These are phyloP conservation scores for Fusarium camptoceras DNA, from an alignment of 2,329 filamentous ascomycete species.

Conservation along the genomic window DNA sequence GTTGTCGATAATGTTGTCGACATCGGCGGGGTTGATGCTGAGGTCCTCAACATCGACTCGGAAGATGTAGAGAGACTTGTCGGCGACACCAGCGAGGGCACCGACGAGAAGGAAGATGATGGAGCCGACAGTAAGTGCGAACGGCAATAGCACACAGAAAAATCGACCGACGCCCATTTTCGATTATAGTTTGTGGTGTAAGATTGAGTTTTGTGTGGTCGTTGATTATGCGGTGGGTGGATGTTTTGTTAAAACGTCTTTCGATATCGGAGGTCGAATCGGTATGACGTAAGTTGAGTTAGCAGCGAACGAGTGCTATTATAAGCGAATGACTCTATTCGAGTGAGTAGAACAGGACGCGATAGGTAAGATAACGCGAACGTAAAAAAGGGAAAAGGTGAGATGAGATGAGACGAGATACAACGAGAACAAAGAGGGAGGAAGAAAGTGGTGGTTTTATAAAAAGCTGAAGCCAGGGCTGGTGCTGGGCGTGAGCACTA, in stretches of 20 bases:
- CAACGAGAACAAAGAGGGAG: constrained; percentile 10
- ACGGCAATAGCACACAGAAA: constrained; percentile 88
- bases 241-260: constrained; percentile 6
- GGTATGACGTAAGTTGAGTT: constrained; percentile 41
- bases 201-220: background rate
- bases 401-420: constrained; percentile 20
- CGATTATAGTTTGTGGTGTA: background rate
- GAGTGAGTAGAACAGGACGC: constrained; percentile 10
- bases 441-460: constrained; percentile 39
- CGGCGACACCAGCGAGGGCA: constrained; percentile 65
- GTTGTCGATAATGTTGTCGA: constrained; percentile 52
- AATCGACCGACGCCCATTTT: constrained; percentile 77
- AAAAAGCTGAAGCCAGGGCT: constrained; percentile 34
- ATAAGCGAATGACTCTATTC: constrained; percentile 33
- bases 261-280: constrained; percentile 29
- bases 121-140: constrained; percentile 81
- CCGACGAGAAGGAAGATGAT: constrained; percentile 75
- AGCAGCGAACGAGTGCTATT: constrained; percentile 30
- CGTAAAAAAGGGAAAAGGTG: constrained; percentile 12
- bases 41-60: constrained; percentile 73
- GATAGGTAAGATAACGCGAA: constrained; percentile 18
- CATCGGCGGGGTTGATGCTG: constrained; percentile 51
- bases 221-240: constrained; percentile 13
- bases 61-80: constrained; percentile 69
- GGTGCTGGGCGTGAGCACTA: constrained; percentile 31